phyloP scores from a whole-genome alignment of 1,284 basidiomycete species.

The Leccinum subatratum region DNA sequence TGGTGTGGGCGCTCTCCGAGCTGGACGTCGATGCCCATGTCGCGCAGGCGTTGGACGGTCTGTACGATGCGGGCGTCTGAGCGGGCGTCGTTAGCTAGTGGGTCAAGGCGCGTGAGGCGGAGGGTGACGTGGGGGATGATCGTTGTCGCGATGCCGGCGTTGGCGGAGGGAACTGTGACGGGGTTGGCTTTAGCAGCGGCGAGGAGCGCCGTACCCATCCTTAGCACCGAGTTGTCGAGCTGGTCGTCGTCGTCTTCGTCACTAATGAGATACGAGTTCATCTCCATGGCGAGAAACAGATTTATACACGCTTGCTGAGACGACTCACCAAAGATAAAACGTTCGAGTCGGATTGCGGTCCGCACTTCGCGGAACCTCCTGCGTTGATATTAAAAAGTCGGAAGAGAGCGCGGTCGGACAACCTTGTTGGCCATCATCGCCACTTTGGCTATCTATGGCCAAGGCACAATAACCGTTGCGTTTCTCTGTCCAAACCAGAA shows the following conservation, averaged over 20 bases:
- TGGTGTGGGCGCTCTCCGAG: conserved; percentile 53
- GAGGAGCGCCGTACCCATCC: conserved; percentile 58
- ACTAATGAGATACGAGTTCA: conserved; percentile 74
- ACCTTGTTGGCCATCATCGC: conserved; percentile 90
- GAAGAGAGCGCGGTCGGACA: conserved; percentile 78
- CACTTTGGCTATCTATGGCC: conserved; percentile 79
- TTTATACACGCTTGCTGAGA: background rate
- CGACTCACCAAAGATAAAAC: conserved; percentile 78
- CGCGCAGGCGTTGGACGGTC: conserved; percentile 52
- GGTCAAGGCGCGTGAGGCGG: conserved; percentile 66
- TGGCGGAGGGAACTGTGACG: conserved; percentile 18
- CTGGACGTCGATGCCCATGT: conserved; percentile 63
- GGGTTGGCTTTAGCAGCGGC: conserved; percentile 57
- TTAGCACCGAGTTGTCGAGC: conserved; percentile 68
- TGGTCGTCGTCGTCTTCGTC: conserved; percentile 51
- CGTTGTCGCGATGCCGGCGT: background rate
- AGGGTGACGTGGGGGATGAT: conserved; percentile 41
- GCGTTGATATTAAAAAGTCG: conserved; percentile 79
- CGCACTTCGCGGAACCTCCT: conserved; percentile 85
- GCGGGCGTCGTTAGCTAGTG: conserved; percentile 30
- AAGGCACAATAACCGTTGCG: background rate
- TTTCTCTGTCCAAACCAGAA: background rate
- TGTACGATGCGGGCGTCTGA: conserved; percentile 45
- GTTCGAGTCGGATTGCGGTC: conserved; percentile 82
- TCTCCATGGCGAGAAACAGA: conserved; percentile 55